phyloP scores from a whole-genome alignment of 1,139 yeast species.

The Diutina catenulata region DNA sequence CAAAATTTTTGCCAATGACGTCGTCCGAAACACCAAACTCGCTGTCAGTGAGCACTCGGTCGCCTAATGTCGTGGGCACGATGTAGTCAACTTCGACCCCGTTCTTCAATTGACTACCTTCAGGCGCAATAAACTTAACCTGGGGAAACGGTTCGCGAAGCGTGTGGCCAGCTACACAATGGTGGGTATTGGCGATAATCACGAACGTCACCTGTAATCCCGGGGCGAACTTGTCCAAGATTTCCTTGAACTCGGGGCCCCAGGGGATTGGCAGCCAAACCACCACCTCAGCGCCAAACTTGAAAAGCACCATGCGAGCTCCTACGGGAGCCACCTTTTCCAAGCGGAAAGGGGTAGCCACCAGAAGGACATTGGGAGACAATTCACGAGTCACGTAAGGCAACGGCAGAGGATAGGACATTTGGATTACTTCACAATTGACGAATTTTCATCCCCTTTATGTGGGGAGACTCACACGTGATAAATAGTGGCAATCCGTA shows the following conservation, averaged over 20 bases:
- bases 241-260: slow-evolving; percentile 7
- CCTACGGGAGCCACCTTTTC: slow-evolving; percentile 7
- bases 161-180: slow-evolving; percentile 40
- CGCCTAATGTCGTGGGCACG: slow-evolving; percentile 5
- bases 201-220: slow-evolving; percentile 8
- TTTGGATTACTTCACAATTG: too few species aligned
- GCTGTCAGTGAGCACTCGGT: slow-evolving; percentile 3
- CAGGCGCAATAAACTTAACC: slow-evolving; percentile 39
- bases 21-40: slow-evolving; percentile 19
- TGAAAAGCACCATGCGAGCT: slow-evolving; percentile 9
- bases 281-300: slow-evolving; percentile 6
- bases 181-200: slow-evolving; percentile 42
- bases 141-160: slow-evolving; percentile 38
- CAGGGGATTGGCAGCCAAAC: slow-evolving; percentile 9
- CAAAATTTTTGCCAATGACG: slow-evolving; percentile 27
- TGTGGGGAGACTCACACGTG: too few species aligned
- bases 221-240: slow-evolving; percentile 2
- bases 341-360: slow-evolving; percentile 8
- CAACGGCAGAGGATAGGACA: slow-evolving; percentile 8
- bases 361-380: slow-evolving; percentile 7
- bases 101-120: slow-evolving; percentile 19
- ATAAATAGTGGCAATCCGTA: too few species aligned
- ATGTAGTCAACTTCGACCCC: slow-evolving; percentile 9
- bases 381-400: slow-evolving; percentile 7
- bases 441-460: too few species aligned